A percentile compares a stretch with the other conserved stretches of the same genome.
phyloP scores from a whole-genome alignment of 306 rosid species.

The Datisca glomerata region DNA sequence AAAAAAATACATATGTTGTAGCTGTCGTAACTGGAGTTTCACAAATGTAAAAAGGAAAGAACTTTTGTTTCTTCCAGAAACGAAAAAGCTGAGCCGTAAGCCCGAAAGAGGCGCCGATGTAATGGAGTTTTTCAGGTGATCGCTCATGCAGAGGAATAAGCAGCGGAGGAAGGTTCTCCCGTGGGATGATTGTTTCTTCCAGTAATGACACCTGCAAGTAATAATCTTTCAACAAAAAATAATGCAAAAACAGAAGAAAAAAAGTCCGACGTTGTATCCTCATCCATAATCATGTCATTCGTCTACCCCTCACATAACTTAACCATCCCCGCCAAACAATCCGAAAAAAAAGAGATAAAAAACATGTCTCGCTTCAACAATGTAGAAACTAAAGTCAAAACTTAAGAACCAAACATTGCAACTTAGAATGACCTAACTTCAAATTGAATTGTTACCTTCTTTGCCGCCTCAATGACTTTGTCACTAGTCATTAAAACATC shows the following conservation, averaged over 20 bases:
- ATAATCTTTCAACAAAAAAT: no score
- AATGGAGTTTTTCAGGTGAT: slow-evolving; percentile 84
- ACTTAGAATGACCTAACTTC: no score
- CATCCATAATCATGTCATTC: no score
- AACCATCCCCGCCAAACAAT: no score
- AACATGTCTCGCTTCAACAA: no score
- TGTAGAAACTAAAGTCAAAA: no score
- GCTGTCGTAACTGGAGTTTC: slow-evolving; percentile 96
- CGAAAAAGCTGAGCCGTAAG: slow-evolving; percentile 78
- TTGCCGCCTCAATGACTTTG: slow-evolving; percentile 77
- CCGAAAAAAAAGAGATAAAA: no score
- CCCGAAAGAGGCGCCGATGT: slow-evolving; percentile 93
- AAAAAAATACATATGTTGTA: slow-evolving; percentile 7
- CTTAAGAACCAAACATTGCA: no score
- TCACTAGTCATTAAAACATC: slow-evolving; percentile 24
- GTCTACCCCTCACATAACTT: no score
- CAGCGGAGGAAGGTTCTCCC: slow-evolving; percentile 82
- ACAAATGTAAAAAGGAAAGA: slow-evolving; percentile 86
- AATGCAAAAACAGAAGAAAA: no score
- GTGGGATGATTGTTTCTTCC: slow-evolving; percentile 72
- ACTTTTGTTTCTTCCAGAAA: slow-evolving; percentile 86
- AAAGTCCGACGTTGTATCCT: no score
- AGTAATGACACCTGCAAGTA: slow-evolving; percentile 73
- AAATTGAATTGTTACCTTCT: slow-evolving; percentile 52
- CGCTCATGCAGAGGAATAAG: slow-evolving; percentile 79